Base-by-base conservation (phyloP, 1,139 yeast species). In the Wickerhamiella pararugosa region DNA sequence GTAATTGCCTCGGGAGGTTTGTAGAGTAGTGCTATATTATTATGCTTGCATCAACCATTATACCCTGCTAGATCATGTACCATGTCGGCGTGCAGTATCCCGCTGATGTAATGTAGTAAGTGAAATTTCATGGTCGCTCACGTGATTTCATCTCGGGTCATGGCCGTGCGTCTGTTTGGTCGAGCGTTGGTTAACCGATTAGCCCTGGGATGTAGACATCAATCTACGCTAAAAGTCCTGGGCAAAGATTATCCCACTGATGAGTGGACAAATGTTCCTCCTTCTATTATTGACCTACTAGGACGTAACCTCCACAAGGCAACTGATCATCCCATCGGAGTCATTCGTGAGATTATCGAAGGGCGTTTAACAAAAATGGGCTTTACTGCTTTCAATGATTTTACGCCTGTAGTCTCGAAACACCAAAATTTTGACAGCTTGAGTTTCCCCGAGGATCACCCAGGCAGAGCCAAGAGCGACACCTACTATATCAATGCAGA, bases 391-490 rank as follows among this genome's bases (percentile, higher is more conserved):
- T 86, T 79, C 62, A 81, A 80, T 56, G 73, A 81, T 47, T 83
- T 86, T 62, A 69, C 71, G 47, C 96, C 98, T 0, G 82, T 75
- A 2, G 98, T 90, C 1, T 69, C 90, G 5, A 79, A 75, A 1
- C 73, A 65, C 53, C 82, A 87, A 54, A 90, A 90, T 59, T 90
- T 92, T 56, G 98, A 90, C 58, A 81, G 80, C 3, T 67, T 90
- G 36, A 96, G 94, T 1, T 90, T 90, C 59, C 94, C 97, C 0
- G 59, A 63, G 37, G 94, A 87, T 56, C 99, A 90, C 56, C 95
- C 94, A 0, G 97, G 98, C 3, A 70, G 99, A 56, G 76, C 92
- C 29, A 80, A 74, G 54, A 81, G 94, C 3, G 98, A 90, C 58
- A 90, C 98, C 0, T 90, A 90, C 60, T 90, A 90, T 58, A 61